A percentile compares a stretch with the other conserved stretches of the same genome.
phyloP scores from a whole-genome alignment of 2,329 filamentous ascomycete genomes.

The Colletotrichum tabaci region DNA sequence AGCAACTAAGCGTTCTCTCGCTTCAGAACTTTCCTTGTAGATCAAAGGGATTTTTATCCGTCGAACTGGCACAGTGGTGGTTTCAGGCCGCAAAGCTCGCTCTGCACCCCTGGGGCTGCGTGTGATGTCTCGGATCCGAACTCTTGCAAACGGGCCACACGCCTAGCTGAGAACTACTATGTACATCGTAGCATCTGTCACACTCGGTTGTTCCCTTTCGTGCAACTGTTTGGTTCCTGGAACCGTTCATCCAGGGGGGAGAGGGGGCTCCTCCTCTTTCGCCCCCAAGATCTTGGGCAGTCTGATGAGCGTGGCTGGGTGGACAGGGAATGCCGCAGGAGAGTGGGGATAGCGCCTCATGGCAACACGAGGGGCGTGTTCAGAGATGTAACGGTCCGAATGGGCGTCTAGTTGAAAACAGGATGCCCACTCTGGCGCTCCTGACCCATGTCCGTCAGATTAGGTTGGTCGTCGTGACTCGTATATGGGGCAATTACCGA shows the following conservation, averaged over 20 bases:
- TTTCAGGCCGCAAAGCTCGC: constrained; percentile 40
- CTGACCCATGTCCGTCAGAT: constrained; percentile 38
- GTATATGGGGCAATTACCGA: constrained; percentile 36
- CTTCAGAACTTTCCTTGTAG: constrained; percentile 6
- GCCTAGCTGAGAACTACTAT: constrained; percentile 23
- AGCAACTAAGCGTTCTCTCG: constrained; percentile 11
- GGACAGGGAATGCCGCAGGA: constrained; percentile 20
- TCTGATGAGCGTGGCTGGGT: constrained; percentile 31
- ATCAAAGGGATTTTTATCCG: constrained; percentile 27
- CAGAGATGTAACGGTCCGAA: constrained; percentile 36
- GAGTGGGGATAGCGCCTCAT: background rate
- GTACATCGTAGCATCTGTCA: constrained; percentile 28
- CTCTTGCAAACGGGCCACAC: constrained; percentile 26
- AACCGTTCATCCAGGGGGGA: constrained; percentile 37
- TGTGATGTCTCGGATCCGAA: constrained; percentile 42
- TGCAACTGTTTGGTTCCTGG: constrained; percentile 36
- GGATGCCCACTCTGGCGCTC: constrained; percentile 24
- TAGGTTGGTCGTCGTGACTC: constrained; percentile 35
- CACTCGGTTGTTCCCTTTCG: constrained; percentile 38
- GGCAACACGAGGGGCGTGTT: constrained; percentile 21
- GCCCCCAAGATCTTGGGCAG: constrained; percentile 42
- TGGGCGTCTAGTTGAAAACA: constrained; percentile 1
- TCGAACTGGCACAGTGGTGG: constrained; percentile 42
- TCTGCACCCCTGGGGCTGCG: constrained; percentile 33
- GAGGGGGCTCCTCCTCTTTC: constrained; percentile 35